Base-by-base conservation (phyloP, 352 stramenopile genomes). In the Phytophthora cajani region DNA sequence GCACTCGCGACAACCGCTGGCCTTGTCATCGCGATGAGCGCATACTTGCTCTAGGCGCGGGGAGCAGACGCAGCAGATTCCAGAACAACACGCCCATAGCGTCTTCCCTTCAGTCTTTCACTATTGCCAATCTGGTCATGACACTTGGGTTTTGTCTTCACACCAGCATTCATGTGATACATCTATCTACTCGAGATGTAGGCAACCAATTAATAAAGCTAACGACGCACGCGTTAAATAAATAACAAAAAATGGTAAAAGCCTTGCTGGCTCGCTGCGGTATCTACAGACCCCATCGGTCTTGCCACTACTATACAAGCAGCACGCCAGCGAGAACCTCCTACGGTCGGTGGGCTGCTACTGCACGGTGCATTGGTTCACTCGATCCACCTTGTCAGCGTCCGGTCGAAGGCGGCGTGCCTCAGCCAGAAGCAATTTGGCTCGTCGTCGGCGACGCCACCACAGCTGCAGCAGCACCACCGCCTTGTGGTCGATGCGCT, bases 381-480 rank as follows among this genome's bases (percentile, higher is more conserved):
- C 70, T 33, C 58, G 62, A 21, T 81, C 71, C 11, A 40, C 27
- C 21, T 73, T 46, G 11, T 77, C 78, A 30, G 75, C 55, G 42
- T 87, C 76, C 8, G 88, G 88, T 23, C 84, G 81, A 49, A 93
- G 74, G 1, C 85, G 81, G 23, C 89, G 68, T 10, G 87, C 88
- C 60, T 93, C 85, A 6, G 79, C 78, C 47, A 85, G 77, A 44
- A 94, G 65, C 25, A 89, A 66, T 9, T 81, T 79, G 6, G 87
- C 88, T 56, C 84, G 84, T 42, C 82, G 86, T 40, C 82, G 83
- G 5, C 89, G 84, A 16, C 89, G 85, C 89, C 89, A 96, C 89
- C 89, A 96, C 16, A 94, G 78, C 62, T 96, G 89, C 33, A 96
- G 44, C 27, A 94, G 49, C 16, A 97, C 76, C 21, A 92, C 86